Evolutionary conservation across 768 basidiomycete genomes (phyloP), one percentile per base, ranked within the genome.

Genomic region (Coprinopsis cinerea): DNA sequence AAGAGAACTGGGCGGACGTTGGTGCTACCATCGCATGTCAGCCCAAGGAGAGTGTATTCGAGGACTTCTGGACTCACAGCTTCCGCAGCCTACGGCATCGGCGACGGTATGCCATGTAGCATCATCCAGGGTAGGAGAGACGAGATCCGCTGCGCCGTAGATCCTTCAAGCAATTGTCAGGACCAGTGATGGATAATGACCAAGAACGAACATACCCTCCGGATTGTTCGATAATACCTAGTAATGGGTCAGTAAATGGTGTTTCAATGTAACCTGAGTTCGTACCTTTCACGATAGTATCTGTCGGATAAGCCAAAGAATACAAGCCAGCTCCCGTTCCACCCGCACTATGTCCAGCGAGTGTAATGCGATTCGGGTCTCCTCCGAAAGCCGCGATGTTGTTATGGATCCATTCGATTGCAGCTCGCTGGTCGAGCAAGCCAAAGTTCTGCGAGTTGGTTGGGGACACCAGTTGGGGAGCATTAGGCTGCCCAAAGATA

Each of bases 341-440:
- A 2, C 69, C 70, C 22, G 70, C 69, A 51, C 68, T 70, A 47
- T 71, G 64, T 6, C 70, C 70, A 39, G 67, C 69, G 15, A 72
- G 40, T 13, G 59, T 58, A 26, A 72, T 62, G 45, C 75, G 64
- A 3, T 65, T 56, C 4, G 68, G 69, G 53, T 71, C 69, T 18
- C 69, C 69, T 24, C 69, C 69, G 44, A 77, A 78, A 7, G 57
- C 63, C n/a, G 63, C 67, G 43, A 78, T 77, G 53, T 78, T 74
- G 42, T 68, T 61, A 36, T 72, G 66, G 3, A 77, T 67, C 76
- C 75, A 76, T 52, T 74, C 54, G 5, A 77, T 64, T n/a, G 67
- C 74, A 20, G 68, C 67, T 17, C 68, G 62, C 6, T 64, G 39
- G 44, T 73, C 71, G 20, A 71, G 64, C 1, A 72, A 59, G 17